Percentiles rank a stretch among this genome's conserved stretches.
Conservation (phyloP, 345 rosid genomes). For the Hibiscus tridactylites region DNA sequence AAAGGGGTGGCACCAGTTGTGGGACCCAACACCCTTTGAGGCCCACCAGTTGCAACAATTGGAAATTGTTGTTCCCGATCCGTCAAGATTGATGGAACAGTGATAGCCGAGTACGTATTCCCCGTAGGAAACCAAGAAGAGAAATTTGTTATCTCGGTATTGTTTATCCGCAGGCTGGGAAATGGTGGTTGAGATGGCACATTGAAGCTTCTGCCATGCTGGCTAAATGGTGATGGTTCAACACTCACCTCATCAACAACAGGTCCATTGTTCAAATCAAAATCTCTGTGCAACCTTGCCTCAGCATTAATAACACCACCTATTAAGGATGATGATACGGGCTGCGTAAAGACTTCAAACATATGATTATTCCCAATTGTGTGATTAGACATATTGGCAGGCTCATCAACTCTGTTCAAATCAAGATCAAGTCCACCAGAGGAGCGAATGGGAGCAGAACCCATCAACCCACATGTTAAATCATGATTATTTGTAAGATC, state of each 20-base stretch:
- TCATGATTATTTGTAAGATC: conserved; percentile 20
- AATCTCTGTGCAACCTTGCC: conserved; percentile 41
- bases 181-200: conserved; percentile 42
- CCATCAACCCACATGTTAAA: conserved; percentile 7
- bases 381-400: conserved; percentile 35
- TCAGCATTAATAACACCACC: conserved; percentile 28
- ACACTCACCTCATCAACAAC: conserved; percentile 39
- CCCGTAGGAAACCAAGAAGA: conserved; percentile 64
- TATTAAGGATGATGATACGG: conserved; percentile 23
- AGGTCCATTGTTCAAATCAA: conserved; percentile 90
- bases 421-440: conserved; percentile 80
- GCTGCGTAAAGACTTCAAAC: conserved; percentile 29
- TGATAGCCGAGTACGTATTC: conserved; percentile 43
- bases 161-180: conserved; percentile 42
- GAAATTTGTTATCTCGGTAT: conserved; percentile 42
- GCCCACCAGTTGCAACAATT: conserved; percentile 45
- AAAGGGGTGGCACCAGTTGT: conserved; percentile 43
- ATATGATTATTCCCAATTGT: conserved; percentile 29
- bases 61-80: conserved; percentile 67
- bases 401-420: conserved; percentile 66
- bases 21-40: conserved; percentile 62
- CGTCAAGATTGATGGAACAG: conserved; percentile 52
- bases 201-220: conserved; percentile 35
- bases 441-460: not conserved
- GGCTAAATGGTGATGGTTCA: conserved; percentile 42